These are phyloP conservation scores for Trichoderma koningii DNA, from an alignment of 2,329 filamentous ascomycete genomes.

Conservation along the genomic window DNA sequence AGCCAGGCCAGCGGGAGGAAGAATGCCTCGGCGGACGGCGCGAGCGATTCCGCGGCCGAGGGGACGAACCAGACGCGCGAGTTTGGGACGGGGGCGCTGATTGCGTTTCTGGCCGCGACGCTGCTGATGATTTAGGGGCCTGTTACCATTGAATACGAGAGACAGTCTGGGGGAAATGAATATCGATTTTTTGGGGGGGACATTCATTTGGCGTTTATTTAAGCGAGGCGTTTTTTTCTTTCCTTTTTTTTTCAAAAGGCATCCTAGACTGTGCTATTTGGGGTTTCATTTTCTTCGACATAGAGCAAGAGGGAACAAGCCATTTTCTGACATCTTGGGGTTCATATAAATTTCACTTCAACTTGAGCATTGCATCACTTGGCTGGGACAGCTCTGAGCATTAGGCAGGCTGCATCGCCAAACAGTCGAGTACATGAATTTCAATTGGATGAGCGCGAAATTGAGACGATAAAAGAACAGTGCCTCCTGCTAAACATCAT, in stretches of 20 bases:
- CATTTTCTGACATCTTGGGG: neutral
- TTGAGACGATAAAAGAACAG: neutral
- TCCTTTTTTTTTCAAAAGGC: neutral
- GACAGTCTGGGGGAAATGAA: neutral
- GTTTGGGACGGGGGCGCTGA: constrained; percentile 44
- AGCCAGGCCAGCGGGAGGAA: constrained; percentile 43
- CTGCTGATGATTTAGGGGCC: constrained; percentile 41
- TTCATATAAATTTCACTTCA: neutral
- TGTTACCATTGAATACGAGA: neutral
- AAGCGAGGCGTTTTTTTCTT: constrained; percentile 21
- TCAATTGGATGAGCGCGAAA: neutral
- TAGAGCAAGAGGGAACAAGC: neutral
- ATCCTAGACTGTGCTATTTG: neutral
- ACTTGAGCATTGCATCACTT: neutral
- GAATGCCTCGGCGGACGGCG: constrained; percentile 30
- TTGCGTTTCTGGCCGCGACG: constrained; percentile 48
- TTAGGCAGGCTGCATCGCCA: constrained; percentile 4
- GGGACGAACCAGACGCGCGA: constrained; percentile 28
- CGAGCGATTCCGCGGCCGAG: constrained; percentile 17
- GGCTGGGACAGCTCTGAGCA: neutral
- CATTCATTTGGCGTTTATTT: constrained; percentile 20
- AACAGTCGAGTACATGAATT: neutral
- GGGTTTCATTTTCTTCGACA: neutral
- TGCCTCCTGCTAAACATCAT: neutral
- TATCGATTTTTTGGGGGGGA: neutral